A percentile compares a stretch with the other conserved stretches of the same genome.
Evolutionary conservation across 2,329 filamentous ascomycete species (phyloP).

Genomic region (Fusarium cicatricum): DNA sequence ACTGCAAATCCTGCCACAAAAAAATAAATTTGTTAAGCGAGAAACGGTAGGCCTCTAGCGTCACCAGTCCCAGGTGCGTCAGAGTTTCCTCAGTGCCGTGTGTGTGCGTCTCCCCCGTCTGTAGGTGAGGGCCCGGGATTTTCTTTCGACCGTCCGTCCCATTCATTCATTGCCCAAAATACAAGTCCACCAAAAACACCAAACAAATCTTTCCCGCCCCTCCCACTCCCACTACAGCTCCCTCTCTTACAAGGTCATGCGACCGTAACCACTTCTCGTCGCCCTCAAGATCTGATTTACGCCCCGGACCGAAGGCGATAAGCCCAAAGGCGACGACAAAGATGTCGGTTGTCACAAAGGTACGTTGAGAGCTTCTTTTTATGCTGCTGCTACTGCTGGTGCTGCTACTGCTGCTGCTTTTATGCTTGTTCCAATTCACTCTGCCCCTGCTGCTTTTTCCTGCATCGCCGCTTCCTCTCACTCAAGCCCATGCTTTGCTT

Average conservation of each 20-base stretch:
- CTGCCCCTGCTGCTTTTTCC: no score
- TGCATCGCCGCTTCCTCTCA: neutral
- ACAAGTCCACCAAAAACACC: constrained; percentile 32
- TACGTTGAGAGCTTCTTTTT: constrained; percentile 46
- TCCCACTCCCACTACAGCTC: constrained; percentile 24
- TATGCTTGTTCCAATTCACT: neutral
- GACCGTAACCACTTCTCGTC: constrained; percentile 49
- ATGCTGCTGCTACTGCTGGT: neutral
- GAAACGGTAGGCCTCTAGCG: constrained; percentile 21
- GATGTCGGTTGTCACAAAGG: constrained; percentile 70
- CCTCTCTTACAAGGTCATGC: constrained; percentile 49
- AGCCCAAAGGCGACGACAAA: constrained; percentile 57
- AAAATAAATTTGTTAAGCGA: constrained; percentile 36
- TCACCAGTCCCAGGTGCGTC: constrained; percentile 17
- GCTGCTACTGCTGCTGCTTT: constrained; percentile 1
- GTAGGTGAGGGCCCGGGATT: constrained; percentile 20
- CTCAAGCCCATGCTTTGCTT: constrained; percentile 4
- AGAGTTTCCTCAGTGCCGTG: constrained; percentile 19
- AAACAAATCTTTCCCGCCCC: constrained; percentile 29
- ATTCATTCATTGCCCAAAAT: constrained; percentile 21
- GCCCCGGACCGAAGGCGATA: constrained; percentile 57
- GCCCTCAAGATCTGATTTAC: constrained; percentile 46
- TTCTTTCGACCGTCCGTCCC: constrained; percentile 31
- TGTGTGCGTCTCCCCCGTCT: neutral
- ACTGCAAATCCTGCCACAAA: constrained; percentile 31